A percentile compares a stretch with the other conserved stretches of the same genome.
These are phyloP conservation scores for Diaporthe australafricana DNA, from an alignment of 2,329 filamentous ascomycete genomes.

Conservation along the genomic window DNA sequence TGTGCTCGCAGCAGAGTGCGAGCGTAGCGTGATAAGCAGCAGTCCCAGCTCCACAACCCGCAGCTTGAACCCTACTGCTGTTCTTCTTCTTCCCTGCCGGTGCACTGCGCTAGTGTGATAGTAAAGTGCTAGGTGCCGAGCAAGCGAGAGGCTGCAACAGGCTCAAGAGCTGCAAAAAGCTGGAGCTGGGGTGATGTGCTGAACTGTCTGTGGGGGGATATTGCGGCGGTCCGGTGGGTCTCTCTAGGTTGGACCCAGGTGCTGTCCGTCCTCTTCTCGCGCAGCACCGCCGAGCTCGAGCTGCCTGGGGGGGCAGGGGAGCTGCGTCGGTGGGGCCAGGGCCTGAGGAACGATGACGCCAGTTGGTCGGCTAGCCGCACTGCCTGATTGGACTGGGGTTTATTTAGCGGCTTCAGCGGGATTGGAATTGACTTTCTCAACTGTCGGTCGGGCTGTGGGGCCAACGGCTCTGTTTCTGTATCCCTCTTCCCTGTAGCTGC, in stretches of 20 bases:
- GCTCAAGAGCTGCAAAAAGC: no score
- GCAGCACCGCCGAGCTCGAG: not conserved
- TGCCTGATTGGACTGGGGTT: not conserved
- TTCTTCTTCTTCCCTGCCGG: no score
- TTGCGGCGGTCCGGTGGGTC: conserved; percentile 1
- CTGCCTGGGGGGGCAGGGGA: not conserved
- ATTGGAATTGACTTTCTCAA: conserved; percentile 15
- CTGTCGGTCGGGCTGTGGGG: not conserved
- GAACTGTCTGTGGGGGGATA: conserved; percentile 16
- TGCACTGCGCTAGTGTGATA: no score
- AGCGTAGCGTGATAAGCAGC: conserved; percentile 20
- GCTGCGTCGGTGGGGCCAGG: no score
- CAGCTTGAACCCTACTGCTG: conserved; percentile 25
- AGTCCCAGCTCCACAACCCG: not conserved
- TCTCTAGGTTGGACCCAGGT: not conserved
- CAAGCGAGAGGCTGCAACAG: no score
- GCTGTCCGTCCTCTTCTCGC: not conserved
- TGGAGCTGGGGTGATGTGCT: not conserved
- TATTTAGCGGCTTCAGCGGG: conserved; percentile 25
- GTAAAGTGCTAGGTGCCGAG: no score
- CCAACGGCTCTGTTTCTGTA: not conserved
- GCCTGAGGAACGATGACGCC: conserved; percentile 11
- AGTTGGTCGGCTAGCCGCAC: not conserved
- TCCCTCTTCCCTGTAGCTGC: conserved; percentile 1
- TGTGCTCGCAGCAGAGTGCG: not conserved